Conservation (phyloP, 1,284 basidiomycete species). For the Polyporus tsugae region DNA sequence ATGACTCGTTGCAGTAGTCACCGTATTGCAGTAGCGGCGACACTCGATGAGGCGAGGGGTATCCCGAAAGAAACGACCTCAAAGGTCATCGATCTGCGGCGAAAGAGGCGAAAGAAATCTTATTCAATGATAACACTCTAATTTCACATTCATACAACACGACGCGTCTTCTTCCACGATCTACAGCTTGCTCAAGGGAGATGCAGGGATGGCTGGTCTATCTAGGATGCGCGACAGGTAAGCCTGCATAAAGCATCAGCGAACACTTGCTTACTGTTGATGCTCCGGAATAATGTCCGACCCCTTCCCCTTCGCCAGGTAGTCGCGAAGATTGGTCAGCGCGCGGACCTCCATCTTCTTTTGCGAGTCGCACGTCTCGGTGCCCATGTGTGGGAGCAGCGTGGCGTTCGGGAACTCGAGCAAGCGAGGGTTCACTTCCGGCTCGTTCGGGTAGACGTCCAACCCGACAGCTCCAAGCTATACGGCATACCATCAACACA, state of each 20-base stretch:
- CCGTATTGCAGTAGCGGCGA: too few species aligned
- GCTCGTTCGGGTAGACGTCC: constrained; percentile 92
- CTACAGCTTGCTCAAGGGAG: constrained; percentile 6
- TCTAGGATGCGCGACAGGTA: neutral
- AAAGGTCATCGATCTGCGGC: too few species aligned
- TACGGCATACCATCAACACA: neutral
- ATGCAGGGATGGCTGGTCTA: neutral
- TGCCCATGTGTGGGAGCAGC: constrained; percentile 91
- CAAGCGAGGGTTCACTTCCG: constrained; percentile 82
- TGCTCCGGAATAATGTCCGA: constrained; percentile 74
- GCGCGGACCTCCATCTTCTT: constrained; percentile 85
- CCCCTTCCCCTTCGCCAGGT: constrained; percentile 67
- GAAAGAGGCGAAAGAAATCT: too few species aligned
- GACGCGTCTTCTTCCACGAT: neutral
- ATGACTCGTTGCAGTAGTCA: too few species aligned
- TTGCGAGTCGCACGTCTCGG: constrained; percentile 84
- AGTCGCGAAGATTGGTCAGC: constrained; percentile 75
- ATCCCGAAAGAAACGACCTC: too few species aligned
- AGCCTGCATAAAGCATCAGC: neutral
- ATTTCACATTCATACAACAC: neutral
- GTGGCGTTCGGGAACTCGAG: constrained; percentile 84
- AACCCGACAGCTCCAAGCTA: constrained; percentile 86
- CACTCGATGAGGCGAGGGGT: too few species aligned
- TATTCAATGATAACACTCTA: neutral
- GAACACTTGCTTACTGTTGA: constrained; percentile 35